Base-by-base conservation (phyloP, 2,329 filamentous ascomycete species). In the Fonsecaea nubica region DNA sequence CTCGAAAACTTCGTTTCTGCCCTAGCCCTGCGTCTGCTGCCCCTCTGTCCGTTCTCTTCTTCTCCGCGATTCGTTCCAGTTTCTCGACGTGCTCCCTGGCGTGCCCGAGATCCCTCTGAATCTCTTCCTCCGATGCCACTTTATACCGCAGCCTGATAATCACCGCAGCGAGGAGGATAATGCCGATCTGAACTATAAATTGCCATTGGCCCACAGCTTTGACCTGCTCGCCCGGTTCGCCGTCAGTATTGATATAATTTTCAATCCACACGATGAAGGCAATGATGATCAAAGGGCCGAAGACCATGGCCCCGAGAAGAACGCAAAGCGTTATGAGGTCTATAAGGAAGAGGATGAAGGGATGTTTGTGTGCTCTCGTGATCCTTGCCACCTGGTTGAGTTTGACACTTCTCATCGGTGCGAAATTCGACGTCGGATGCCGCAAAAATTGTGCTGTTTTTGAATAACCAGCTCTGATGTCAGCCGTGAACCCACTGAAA, bases 251-350 rank as follows among this genome's bases (percentile, higher is more conserved):
- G 8, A 77, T 76, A 62, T 72, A 76, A 59, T 70, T 75, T 58
- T 77, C 76, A n/a, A 75, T 74, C 75, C 75, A 77, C 7, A 68
- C 64, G 1, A 77, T 72, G 55, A 77, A 77, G 0, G 74, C 76
- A 7, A 77, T 69, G 0, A 73, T 71, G 0, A 75, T 76, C 0
- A 77, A 58, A 0, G 75, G 76, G 12, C 74, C 76, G 35, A 75
- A 61, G 8, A 77, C 68, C 63, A 77, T 75, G 56, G 74, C 76
- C 12, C 76, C 72, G 18, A 64, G 15, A 10, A 66, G 60, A 6
- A 59, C 30, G 3, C 53, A 21, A 7, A 66, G 48, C 4, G 55
- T 40, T 30, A 64, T 6, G 6, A 63, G 5, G 48, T 66, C 64
- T 18, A 55, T 25, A 7, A 58, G 30, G 61, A 64, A 64, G 18